Base-by-base conservation (phyloP, 768 basidiomycete species). In the Asterophora parasitica region DNA sequence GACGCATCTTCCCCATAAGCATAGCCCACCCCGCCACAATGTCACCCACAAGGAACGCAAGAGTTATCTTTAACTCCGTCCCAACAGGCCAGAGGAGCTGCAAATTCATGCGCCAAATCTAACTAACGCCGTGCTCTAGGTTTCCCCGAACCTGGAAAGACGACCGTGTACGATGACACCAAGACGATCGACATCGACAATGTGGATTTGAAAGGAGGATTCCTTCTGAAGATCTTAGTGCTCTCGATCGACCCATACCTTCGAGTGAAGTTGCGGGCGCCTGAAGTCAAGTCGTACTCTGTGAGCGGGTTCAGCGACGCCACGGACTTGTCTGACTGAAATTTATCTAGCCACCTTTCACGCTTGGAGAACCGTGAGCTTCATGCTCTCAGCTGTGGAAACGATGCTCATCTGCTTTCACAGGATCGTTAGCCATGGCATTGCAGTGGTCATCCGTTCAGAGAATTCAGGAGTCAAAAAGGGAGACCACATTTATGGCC, bases 171-270 rank as follows among this genome's bases (percentile, higher is more conserved):
- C 49, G 77, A 81, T 48, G 61, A 48, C 4, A 70, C 63, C 0
- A 57, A 70, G 45, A 71, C 64, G 0, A 81, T 83, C 54, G 80
- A 82, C 52, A 54, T 73, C 15, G 75, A 78, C 13, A 70, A 56
- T 23, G 70, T 69, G 0, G 58, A 70, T 1, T 58, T 79, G 34
- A 59, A 76, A 15, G 74, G 75, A 0, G 75, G 76, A 0, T 56
- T 78, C 46, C 56, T 83, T 7, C 37, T 79, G 53, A 82, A 81
- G 60, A 70, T 69, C 0, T 67, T 82, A 12, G 68, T 67, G 1
- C 56, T 76, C 4, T 72, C 72, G 0, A 55, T 75, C 32, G 74
- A 76, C 48, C 71, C 73, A 1, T 74, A 73, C 55, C 52, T 74
- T 61, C 51, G 70, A 16, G 60, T 60, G 43, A 56, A 58, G 28